Evolutionary conservation across 768 basidiomycete genomes (phyloP).

Genomic region (Lactarius sp.): DNA sequence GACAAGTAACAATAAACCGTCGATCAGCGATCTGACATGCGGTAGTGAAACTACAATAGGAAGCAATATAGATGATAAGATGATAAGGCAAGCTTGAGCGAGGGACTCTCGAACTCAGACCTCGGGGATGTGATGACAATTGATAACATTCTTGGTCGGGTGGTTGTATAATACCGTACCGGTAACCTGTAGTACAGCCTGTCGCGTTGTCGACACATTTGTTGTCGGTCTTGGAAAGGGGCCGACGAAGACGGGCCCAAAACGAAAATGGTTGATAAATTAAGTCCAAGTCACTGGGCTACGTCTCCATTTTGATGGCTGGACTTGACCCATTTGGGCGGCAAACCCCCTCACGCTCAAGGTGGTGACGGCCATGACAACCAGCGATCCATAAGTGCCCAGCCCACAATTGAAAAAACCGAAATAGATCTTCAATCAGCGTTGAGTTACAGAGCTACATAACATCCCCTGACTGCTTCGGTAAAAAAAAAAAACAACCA

Average conservation of each 20-base stretch:
- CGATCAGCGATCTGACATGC: too few relatives aligned
- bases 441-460: neutral
- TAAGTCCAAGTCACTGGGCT: neutral
- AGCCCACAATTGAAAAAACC: neutral
- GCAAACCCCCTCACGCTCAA: neutral
- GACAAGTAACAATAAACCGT: too few relatives aligned
- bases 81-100: too few relatives aligned
- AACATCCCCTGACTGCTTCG: neutral
- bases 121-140: too few relatives aligned
- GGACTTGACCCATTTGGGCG: neutral
- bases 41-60: too few relatives aligned
- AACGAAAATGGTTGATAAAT: neutral
- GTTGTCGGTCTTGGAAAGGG: too few relatives aligned
- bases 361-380: neutral
- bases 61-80: too few relatives aligned
- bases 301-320: constrained; percentile 1
- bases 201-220: neutral
- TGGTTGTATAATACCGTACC: too few relatives aligned
- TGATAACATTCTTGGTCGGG: too few relatives aligned
- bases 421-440: neutral
- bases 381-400: neutral
- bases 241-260: neutral
- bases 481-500: neutral
- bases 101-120: too few relatives aligned
- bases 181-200: neutral